These are phyloP conservation scores for Fusarium pilosicola DNA, from an alignment of 2,329 filamentous ascomycete genomes.

Conservation along the genomic window DNA sequence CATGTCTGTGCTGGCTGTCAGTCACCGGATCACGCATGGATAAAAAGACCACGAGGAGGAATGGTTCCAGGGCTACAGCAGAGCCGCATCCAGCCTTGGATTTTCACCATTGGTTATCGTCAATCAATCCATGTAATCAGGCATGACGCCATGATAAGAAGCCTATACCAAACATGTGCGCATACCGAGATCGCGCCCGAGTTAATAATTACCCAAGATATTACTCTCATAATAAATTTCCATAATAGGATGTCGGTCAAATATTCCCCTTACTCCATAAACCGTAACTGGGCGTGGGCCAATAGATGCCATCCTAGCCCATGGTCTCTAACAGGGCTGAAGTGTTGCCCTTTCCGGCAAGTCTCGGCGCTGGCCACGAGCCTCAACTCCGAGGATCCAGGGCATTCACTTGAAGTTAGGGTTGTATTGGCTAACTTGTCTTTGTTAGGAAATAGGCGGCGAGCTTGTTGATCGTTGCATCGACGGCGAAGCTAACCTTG, in stretches of 20 bases:
- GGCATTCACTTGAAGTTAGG: neutral
- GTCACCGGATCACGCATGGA: neutral
- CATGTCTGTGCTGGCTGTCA: neutral
- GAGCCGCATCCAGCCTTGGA: neutral
- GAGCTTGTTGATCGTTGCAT: neutral
- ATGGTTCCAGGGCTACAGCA: neutral
- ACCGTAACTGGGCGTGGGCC: neutral
- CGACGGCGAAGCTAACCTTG: neutral
- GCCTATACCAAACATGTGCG: neutral
- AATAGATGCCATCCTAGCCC: neutral
- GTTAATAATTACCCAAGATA: neutral
- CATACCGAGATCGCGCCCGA: neutral
- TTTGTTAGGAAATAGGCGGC: neutral
- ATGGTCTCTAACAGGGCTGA: neutral
- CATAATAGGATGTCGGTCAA: neutral
- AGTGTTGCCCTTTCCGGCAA: neutral
- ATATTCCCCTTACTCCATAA: neutral
- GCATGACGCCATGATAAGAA: neutral
- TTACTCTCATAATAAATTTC: neutral
- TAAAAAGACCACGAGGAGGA: neutral
- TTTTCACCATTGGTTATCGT: neutral
- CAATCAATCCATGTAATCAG: neutral
- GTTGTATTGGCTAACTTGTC: neutral
- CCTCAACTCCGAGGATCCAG: neutral
- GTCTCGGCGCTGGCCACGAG: neutral